phyloP scores from a whole-genome alignment of 2,329 filamentous ascomycete species.

The Microascus cirrosus region DNA sequence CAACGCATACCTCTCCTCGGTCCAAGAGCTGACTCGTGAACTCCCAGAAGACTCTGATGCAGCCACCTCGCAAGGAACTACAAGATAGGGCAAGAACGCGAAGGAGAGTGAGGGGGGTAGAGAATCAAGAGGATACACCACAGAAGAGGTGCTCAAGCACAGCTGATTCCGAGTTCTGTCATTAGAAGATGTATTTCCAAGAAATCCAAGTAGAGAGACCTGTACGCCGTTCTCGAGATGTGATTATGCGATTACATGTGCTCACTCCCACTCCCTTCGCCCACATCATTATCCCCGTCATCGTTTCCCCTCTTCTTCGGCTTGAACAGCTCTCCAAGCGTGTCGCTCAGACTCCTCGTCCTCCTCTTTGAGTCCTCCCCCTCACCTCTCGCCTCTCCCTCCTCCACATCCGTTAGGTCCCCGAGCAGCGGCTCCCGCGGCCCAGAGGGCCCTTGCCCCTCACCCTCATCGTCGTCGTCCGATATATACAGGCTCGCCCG shows the following conservation, averaged over 20 bases:
- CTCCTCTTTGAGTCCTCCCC: constrained; percentile 13
- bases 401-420: constrained; percentile 2
- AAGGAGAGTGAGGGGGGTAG: too few relatives aligned
- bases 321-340: constrained; percentile 26
- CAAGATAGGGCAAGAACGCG: too few relatives aligned
- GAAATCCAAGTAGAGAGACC: not conserved
- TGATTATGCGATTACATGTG: constrained; percentile 5
- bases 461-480: constrained; percentile 20
- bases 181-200: not conserved
- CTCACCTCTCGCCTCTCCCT: not conserved
- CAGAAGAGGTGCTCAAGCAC: too few relatives aligned
- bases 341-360: constrained; percentile 28
- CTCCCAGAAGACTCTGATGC: too few relatives aligned
- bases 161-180: not conserved
- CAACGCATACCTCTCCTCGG: too few relatives aligned
- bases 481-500: constrained; percentile 44
- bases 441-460: not conserved
- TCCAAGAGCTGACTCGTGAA: too few relatives aligned
- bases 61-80: too few relatives aligned
- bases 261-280: not conserved
- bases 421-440: not conserved
- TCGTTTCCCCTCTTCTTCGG: constrained; percentile 19
- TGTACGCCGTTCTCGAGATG: constrained; percentile 10
- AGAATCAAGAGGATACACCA: too few relatives aligned
- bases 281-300: constrained; percentile 5